Conservation (phyloP, 73 alveolate species). For the Durusdinium trenchii region DNA sequence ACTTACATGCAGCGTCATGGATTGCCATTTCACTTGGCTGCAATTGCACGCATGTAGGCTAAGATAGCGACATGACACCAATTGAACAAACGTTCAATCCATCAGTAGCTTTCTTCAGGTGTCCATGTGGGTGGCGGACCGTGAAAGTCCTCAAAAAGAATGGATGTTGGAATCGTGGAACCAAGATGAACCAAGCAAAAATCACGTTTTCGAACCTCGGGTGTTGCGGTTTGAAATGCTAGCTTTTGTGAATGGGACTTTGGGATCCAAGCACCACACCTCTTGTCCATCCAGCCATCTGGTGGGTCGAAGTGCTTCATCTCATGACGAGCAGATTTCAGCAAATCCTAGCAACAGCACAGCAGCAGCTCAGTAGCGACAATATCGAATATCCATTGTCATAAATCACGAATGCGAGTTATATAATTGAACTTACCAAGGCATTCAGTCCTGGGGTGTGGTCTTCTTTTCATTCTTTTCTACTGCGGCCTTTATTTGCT, state of each 20-base stretch:
- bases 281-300: not conserved
- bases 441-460: conserved; percentile 11
- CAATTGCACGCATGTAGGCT: not conserved
- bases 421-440: too few relatives aligned
- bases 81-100: not conserved
- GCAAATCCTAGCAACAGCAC: not conserved
- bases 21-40: not conserved
- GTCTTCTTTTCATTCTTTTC: not conserved
- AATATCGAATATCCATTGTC: too few relatives aligned
- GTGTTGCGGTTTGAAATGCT: too few relatives aligned
- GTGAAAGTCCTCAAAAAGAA: not conserved
- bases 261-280: not conserved
- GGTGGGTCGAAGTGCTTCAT: not conserved
- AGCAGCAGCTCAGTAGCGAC: not conserved
- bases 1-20: not conserved
- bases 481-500: not conserved
- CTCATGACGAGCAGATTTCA: not conserved
- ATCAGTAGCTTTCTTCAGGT: not conserved
- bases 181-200: too few relatives aligned
- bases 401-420: too few relatives aligned
- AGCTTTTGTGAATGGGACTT: too few relatives aligned
- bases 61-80: not conserved
- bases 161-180: not conserved
- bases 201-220: too few relatives aligned
- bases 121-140: not conserved